Base-by-base conservation (phyloP, 768 basidiomycete genomes). In the Termitomyces sp. region DNA sequence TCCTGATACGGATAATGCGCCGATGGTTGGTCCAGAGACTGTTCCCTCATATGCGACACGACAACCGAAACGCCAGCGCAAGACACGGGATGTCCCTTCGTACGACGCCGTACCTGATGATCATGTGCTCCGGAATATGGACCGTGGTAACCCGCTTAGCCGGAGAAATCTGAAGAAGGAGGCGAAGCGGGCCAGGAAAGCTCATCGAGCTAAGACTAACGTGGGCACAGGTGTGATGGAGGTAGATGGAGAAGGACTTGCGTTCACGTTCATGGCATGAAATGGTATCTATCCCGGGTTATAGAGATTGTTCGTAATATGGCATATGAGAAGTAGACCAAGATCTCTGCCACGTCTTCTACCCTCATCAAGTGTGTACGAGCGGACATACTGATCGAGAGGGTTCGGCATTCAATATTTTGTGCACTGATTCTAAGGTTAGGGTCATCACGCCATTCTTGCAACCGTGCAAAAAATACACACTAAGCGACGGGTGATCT, bases 31-130 rank as follows among this genome's bases (percentile, higher is more conserved):
- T n/a, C 52, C 63, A 35, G 62, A 63, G 34, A 56, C 60, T 27
- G 62, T 55, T 28, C 60, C 61, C 28, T 34, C 64, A 19, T 64
- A 64, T 59, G 64, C 66, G 54, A 64, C 61, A 42, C 77, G 73
- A 39, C 78, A 77, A 58, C 83, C 85, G 0, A 88, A 88, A 65
- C 82, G 86, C 9, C 76, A 81, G 54, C 77, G 86, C 14, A 81
- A 73, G 63, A 74, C 77, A 34, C 83, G 80, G 63, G 80, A 82
- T 41, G 62, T 83, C 12, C 79, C 79, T 8, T 69, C 72, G 7
- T 83, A 85, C 59, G 78, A 88, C 55, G 74, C 76, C 6, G 75
- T 69, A 0, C 77, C 79, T 4, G 79, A 81, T 39, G 70, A 69
- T 7, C 71, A 82, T 57, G 78, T 78, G 27, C 63, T 76, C 23